Evolutionary conservation across 371 early-diverging fungal genomes (phyloP).

Genomic region (Rhizomucor miehei): DNA sequence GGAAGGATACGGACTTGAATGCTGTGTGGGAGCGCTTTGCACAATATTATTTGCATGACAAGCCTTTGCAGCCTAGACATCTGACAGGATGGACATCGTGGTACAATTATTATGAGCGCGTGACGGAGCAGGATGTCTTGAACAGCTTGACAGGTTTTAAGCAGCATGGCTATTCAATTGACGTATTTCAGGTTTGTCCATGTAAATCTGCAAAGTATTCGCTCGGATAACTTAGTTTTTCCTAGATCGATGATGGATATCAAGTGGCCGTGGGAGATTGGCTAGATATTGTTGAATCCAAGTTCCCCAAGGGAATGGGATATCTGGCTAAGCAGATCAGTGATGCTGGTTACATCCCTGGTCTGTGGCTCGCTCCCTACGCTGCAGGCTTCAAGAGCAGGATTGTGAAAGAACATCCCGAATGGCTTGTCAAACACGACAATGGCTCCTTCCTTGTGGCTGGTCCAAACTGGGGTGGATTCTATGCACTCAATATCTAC

Average conservation of each 20-base stretch:
- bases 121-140: slow-evolving; percentile 36
- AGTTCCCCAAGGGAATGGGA: slow-evolving; percentile 46
- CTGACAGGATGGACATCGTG: slow-evolving; percentile 46
- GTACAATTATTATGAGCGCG: slow-evolving; percentile 44
- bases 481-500: slow-evolving; percentile 42
- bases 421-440: slow-evolving; percentile 35
- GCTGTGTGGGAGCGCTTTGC: slow-evolving; percentile 36
- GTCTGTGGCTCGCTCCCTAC: slow-evolving; percentile 48
- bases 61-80: slow-evolving; percentile 18
- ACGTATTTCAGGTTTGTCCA: slow-evolving; percentile 29
- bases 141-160: slow-evolving; percentile 27
- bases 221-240: too few relatives aligned
- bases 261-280: slow-evolving; percentile 42
- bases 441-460: slow-evolving; percentile 13
- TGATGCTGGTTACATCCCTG: slow-evolving; percentile 32
- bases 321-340: slow-evolving; percentile 28
- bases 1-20: slow-evolving; percentile 15
- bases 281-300: slow-evolving; percentile 25
- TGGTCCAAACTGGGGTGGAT: slow-evolving; percentile 29
- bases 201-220: too few relatives aligned
- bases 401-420: slow-evolving; percentile 35
- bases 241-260: slow-evolving; percentile 43
- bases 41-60: slow-evolving; percentile 16
- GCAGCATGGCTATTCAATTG: slow-evolving; percentile 29
- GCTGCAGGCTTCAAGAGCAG: slow-evolving; percentile 37